These are phyloP conservation scores for Cyberlindnera xylosilytica DNA, from an alignment of 805 yeast genomes.

Conservation along the genomic window DNA sequence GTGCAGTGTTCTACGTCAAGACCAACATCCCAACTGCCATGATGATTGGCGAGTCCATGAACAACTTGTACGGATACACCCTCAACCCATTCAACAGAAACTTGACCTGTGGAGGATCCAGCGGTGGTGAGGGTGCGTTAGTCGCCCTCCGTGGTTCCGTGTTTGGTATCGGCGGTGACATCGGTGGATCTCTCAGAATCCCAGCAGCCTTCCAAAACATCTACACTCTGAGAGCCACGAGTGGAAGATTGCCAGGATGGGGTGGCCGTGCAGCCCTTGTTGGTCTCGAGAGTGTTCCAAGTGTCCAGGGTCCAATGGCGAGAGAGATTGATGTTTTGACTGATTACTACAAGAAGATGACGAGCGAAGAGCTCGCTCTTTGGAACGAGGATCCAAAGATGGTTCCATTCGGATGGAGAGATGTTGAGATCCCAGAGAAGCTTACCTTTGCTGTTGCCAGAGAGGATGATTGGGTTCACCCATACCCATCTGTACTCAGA, in stretches of 20 bases:
- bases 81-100: constrained; percentile 42
- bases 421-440: constrained; percentile 33
- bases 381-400: constrained; percentile 36
- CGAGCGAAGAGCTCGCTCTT: constrained; percentile 39
- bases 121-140: constrained; percentile 54
- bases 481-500: constrained; percentile 48
- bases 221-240: constrained; percentile 43
- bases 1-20: constrained; percentile 54
- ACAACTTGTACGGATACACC: constrained; percentile 44
- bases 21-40: constrained; percentile 52
- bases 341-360: constrained; percentile 29
- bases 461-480: constrained; percentile 43
- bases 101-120: constrained; percentile 48
- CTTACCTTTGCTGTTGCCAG: constrained; percentile 39
- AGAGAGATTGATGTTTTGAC: constrained; percentile 37
- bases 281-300: constrained; percentile 32
- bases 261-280: constrained; percentile 23
- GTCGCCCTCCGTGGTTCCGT: constrained; percentile 42
- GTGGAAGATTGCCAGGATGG: constrained; percentile 39
- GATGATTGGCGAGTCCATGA: constrained; percentile 46
- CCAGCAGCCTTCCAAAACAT: constrained; percentile 43
- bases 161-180: constrained; percentile 53
- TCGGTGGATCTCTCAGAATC: constrained; percentile 49
- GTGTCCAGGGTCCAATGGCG: constrained; percentile 49
- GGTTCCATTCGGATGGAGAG: constrained; percentile 41